Conservation (phyloP, 225 moss, liverwort and hornwort genomes). For the Pseudisothecium myosuroides region DNA sequence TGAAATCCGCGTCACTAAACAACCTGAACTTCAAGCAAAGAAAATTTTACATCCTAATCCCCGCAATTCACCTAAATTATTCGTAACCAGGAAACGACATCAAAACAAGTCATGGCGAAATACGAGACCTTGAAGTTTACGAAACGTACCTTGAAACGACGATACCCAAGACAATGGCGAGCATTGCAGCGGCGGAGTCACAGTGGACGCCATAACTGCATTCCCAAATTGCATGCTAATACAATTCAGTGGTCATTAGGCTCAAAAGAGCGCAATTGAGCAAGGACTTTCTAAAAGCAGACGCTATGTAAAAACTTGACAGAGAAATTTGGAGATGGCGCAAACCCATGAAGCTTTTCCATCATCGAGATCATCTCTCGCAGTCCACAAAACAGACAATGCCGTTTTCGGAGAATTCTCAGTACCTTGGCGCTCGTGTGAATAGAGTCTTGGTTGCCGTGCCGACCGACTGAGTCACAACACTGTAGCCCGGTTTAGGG, state of each 20-base stretch:
- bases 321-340: not conserved
- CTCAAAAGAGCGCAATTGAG: not conserved
- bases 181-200: not conserved
- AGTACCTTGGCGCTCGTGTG: not conserved
- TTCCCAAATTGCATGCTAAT: not conserved
- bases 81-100: not conserved
- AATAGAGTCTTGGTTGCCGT: not conserved
- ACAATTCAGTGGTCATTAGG: not conserved
- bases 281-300: not conserved
- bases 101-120: not conserved
- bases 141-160: not conserved
- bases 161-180: not conserved
- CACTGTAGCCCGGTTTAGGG: not conserved
- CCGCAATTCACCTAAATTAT: not conserved
- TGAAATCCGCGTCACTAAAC: not conserved
- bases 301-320: not conserved
- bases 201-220: not conserved
- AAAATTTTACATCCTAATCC: not conserved
- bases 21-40: not conserved
- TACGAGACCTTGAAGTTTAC: not conserved
- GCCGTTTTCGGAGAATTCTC: not conserved
- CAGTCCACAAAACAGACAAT: not conserved
- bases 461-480: not conserved
- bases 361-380: too few relatives aligned
- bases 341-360: not conserved